Conservation (phyloP, 2,329 filamentous ascomycete species). For the Pestalotiopsis fici region DNA sequence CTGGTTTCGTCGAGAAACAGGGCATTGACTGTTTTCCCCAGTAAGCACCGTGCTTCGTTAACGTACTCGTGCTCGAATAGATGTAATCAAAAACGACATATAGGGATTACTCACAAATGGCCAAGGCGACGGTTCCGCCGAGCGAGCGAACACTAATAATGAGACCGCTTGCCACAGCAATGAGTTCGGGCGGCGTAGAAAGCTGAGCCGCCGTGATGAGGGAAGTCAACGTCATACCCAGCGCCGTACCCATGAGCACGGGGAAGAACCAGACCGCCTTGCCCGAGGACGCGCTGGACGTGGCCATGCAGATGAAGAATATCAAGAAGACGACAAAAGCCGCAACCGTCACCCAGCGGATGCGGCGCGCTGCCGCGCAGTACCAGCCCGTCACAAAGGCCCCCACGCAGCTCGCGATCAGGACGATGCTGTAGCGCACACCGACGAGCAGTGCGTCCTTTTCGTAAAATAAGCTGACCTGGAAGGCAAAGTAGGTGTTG, state of each 20-base stretch:
- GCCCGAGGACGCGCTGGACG: slow-evolving; percentile 21
- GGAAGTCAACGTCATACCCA: slow-evolving; percentile 35
- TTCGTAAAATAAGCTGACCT: slow-evolving; percentile 37
- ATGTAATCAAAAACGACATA: not conserved
- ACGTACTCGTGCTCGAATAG: no score
- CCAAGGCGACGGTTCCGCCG: slow-evolving; percentile 50
- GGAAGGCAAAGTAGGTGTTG: slow-evolving; percentile 44
- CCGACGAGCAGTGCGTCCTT: slow-evolving; percentile 32
- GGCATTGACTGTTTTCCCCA: slow-evolving; percentile 18
- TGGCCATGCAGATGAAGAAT: slow-evolving; percentile 38
- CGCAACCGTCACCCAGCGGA: slow-evolving; percentile 24
- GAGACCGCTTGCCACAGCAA: slow-evolving; percentile 28
- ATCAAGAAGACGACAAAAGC: slow-evolving; percentile 28
- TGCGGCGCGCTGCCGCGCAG: slow-evolving; percentile 26
- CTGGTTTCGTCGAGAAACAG: slow-evolving; percentile 26
- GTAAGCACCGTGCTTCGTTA: not conserved
- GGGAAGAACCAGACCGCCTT: slow-evolving; percentile 36
- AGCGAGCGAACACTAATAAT: slow-evolving; percentile 40
- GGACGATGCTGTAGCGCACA: slow-evolving; percentile 33
- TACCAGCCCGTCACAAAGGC: slow-evolving; percentile 31
- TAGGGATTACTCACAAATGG: slow-evolving; percentile 29
- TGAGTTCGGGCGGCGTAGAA: slow-evolving; percentile 36
- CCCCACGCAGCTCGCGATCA: slow-evolving; percentile 30
- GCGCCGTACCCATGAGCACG: slow-evolving; percentile 32
- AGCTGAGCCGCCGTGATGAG: slow-evolving; percentile 39